These are phyloP conservation scores for Phialocephala sp. DNA, from an alignment of 2,329 filamentous ascomycete species.

Conservation along the genomic window DNA sequence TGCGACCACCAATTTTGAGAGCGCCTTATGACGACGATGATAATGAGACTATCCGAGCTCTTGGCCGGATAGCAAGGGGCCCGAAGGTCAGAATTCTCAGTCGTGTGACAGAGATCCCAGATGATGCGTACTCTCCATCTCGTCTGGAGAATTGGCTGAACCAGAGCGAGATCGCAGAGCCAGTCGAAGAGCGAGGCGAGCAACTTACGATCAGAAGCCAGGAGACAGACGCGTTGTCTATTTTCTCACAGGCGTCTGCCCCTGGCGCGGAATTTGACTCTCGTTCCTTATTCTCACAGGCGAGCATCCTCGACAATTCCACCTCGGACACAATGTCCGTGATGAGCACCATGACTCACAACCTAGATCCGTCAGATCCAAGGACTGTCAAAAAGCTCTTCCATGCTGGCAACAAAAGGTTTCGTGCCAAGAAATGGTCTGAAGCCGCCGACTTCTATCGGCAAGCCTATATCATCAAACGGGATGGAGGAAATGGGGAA, in stretches of 20 bases:
- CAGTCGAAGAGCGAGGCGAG: background rate
- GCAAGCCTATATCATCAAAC: background rate
- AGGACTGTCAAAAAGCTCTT: background rate
- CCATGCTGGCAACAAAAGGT: background rate
- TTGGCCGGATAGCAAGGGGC: background rate
- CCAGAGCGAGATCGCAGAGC: background rate
- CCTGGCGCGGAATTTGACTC: background rate
- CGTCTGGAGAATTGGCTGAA: background rate
- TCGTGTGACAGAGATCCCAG: background rate
- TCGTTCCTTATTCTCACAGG: background rate
- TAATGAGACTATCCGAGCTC: background rate
- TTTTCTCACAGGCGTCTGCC: background rate
- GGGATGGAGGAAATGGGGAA: background rate
- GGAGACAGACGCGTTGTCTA: background rate
- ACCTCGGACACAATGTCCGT: background rate
- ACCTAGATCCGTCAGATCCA: background rate
- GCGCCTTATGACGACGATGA: background rate
- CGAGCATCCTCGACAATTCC: background rate
- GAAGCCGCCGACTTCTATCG: slow-evolving; percentile 1
- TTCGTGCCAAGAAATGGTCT: slow-evolving; percentile 1
- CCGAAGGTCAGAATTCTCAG: background rate
- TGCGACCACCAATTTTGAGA: background rate
- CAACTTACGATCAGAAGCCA: background rate
- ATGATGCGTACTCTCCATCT: background rate
- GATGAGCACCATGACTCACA: background rate